These are phyloP conservation scores for Karstenula rhodostoma DNA, from an alignment of 2,329 filamentous ascomycete species.

Conservation along the genomic window DNA sequence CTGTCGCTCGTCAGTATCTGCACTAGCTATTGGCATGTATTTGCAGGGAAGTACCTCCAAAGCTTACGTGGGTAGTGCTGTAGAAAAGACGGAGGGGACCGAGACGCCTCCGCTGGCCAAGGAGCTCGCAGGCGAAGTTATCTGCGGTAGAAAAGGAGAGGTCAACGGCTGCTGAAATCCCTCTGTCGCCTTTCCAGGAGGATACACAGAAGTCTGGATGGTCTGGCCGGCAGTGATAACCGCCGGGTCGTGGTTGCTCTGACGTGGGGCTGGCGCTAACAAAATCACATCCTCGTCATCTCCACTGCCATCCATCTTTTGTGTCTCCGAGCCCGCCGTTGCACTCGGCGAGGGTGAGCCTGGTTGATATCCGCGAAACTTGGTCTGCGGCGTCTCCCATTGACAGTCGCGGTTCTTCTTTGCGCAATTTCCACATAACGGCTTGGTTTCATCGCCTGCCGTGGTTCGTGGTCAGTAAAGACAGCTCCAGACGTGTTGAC, in stretches of 20 bases:
- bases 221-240: background rate
- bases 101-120: slow-evolving; percentile 7
- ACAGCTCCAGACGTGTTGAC: background rate
- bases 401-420: slow-evolving; percentile 43
- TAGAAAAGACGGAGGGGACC: background rate
- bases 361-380: slow-evolving; percentile 39
- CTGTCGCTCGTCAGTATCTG: background rate
- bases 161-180: slow-evolving; percentile 23
- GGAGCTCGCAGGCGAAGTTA: slow-evolving; percentile 2
- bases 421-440: slow-evolving; percentile 40
- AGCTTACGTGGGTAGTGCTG: slow-evolving; percentile 16
- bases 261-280: background rate
- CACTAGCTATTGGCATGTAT: background rate
- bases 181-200: slow-evolving; percentile 14
- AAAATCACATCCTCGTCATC: slow-evolving; percentile 12
- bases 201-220: background rate
- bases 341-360: slow-evolving; percentile 26
- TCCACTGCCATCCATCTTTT: slow-evolving; percentile 26
- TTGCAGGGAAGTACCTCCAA: background rate
- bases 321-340: slow-evolving; percentile 12
- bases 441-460: slow-evolving; percentile 40
- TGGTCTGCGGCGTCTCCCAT: slow-evolving; percentile 39
- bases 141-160: slow-evolving; percentile 18
- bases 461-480: background rate
- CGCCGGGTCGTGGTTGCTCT: slow-evolving; percentile 20